These are phyloP conservation scores for Purpureocillium takamizusanense DNA, from an alignment of 2,329 filamentous ascomycete genomes.

Conservation along the genomic window DNA sequence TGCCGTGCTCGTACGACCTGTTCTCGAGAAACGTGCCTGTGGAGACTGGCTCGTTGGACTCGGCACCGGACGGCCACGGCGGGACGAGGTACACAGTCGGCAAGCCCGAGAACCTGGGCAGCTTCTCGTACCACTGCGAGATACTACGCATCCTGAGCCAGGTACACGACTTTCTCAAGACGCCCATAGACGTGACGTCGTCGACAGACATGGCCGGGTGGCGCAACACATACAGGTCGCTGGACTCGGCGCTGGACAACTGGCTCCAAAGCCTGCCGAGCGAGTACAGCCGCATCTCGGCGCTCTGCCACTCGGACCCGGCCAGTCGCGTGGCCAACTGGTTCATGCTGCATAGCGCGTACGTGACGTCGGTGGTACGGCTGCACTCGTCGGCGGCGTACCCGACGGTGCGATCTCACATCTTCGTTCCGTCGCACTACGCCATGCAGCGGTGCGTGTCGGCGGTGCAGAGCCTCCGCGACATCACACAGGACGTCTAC, in stretches of 20 bases:
- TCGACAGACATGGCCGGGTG: slow-evolving; percentile 27
- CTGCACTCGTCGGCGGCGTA: slow-evolving; percentile 35
- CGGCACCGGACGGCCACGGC: slow-evolving; percentile 14
- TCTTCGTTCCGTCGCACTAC: slow-evolving; percentile 33
- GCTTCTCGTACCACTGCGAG: slow-evolving; percentile 35
- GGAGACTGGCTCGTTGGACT: slow-evolving; percentile 25
- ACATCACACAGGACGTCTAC: slow-evolving; percentile 33
- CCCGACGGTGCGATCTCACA: slow-evolving; percentile 26
- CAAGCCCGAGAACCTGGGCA: slow-evolving; percentile 32
- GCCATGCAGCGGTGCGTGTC: slow-evolving; percentile 35
- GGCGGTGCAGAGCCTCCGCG: slow-evolving; percentile 32
- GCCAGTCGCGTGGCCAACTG: slow-evolving; percentile 36
- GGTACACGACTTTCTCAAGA: slow-evolving; percentile 33
- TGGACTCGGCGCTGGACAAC: slow-evolving; percentile 28
- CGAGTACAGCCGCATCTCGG: slow-evolving; percentile 35
- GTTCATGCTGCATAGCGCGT: slow-evolving; percentile 37
- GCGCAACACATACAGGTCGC: slow-evolving; percentile 29
- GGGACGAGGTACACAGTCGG: slow-evolving; percentile 20
- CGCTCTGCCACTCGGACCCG: slow-evolving; percentile 34
- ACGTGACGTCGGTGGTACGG: slow-evolving; percentile 32
- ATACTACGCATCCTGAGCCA: slow-evolving; percentile 32
- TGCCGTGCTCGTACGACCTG: slow-evolving; percentile 34
- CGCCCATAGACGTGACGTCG: slow-evolving; percentile 28
- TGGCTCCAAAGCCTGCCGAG: slow-evolving; percentile 34
- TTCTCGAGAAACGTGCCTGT: slow-evolving; percentile 34